A percentile compares a stretch with the other conserved stretches of the same genome.
Evolutionary conservation across 129 eudicot species (phyloP).

Genomic region (Helichrysum umbraculigerum): DNA sequence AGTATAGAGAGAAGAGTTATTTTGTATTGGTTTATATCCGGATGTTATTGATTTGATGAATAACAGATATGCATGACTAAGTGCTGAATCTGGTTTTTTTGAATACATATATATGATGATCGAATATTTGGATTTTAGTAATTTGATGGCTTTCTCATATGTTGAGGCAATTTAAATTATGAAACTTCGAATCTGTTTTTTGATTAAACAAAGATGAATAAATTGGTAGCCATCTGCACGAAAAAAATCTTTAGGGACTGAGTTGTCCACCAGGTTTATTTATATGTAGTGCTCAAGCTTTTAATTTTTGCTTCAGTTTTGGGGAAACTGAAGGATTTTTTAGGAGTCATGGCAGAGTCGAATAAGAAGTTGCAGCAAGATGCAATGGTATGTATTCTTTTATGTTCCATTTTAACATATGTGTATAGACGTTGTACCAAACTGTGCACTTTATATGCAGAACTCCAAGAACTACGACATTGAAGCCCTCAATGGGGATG

Average conservation of each 20-base stretch:
- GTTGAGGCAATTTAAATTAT: background rate
- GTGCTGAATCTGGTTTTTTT: no score
- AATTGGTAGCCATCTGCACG: background rate
- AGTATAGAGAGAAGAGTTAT: no score
- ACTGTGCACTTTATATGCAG: constrained; percentile 36
- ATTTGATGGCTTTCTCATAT: background rate
- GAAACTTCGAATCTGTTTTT: background rate
- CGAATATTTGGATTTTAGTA: background rate
- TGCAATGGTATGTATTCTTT: constrained; percentile 45
- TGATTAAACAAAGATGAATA: background rate
- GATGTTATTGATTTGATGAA: background rate
- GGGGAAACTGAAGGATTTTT: constrained; percentile 62
- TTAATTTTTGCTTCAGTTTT: constrained; percentile 45
- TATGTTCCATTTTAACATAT: background rate
- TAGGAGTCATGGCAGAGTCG: constrained; percentile 79
- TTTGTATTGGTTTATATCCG: background rate
- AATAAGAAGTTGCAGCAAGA: constrained; percentile 64
- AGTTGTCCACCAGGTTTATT: background rate
- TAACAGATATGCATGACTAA: background rate
- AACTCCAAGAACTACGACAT: constrained; percentile 65
- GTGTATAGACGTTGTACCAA: constrained; percentile 9
- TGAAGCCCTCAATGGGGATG: constrained; percentile 68
- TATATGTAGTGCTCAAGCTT: background rate
- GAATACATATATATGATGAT: background rate
- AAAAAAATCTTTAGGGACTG: background rate